Percentiles rank a stretch among this genome's conserved stretches.
These are phyloP conservation scores for Aspergillus homomorphus DNA, from an alignment of 495 filamentous ascomycete species.

Conservation along the genomic window DNA sequence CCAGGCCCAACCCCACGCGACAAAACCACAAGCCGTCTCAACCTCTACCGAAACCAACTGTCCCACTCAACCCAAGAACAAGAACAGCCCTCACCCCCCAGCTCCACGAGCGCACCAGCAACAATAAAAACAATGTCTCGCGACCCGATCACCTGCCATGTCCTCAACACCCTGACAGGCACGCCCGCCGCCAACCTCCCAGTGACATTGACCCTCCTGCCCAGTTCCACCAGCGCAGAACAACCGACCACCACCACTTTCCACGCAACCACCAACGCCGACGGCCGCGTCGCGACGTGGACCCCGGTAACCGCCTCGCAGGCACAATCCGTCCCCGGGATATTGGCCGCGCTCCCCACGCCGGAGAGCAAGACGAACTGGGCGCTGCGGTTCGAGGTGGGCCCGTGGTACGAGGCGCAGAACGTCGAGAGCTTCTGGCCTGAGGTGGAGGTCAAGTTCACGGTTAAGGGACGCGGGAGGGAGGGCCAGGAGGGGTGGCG, in stretches of 20 bases:
- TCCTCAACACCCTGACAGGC: conserved; percentile 65
- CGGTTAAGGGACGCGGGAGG: conserved; percentile 55
- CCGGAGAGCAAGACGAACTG: conserved; percentile 54
- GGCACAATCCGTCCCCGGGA: conserved; percentile 43
- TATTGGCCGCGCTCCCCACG: conserved; percentile 41
- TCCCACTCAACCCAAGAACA: conserved; percentile 17
- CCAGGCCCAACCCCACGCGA: conserved; percentile 4
- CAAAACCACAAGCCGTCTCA: conserved; percentile 37
- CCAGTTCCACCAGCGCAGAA: conserved; percentile 25
- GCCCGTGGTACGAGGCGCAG: conserved; percentile 66
- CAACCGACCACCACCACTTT: conserved; percentile 42
- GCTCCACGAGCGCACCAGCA: conserved; percentile 45
- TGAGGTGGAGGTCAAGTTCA: conserved; percentile 84
- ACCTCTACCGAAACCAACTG: conserved; percentile 40
- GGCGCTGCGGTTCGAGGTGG: conserved; percentile 76
- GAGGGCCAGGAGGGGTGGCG: conserved; percentile 60
- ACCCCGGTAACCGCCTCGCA: conserved; percentile 48
- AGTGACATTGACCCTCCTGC: conserved; percentile 53
- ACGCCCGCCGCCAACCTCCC: conserved; percentile 57
- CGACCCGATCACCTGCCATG: conserved; percentile 76
- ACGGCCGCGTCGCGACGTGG: conserved; percentile 85
- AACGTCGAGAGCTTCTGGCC: conserved; percentile 81
- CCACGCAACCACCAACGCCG: conserved; percentile 70
- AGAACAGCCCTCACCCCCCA: conserved; percentile 19
- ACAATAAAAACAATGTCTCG: conserved; percentile 68